Conservation (phyloP, 495 filamentous ascomycete genomes). For the Neurospora sp. region DNA sequence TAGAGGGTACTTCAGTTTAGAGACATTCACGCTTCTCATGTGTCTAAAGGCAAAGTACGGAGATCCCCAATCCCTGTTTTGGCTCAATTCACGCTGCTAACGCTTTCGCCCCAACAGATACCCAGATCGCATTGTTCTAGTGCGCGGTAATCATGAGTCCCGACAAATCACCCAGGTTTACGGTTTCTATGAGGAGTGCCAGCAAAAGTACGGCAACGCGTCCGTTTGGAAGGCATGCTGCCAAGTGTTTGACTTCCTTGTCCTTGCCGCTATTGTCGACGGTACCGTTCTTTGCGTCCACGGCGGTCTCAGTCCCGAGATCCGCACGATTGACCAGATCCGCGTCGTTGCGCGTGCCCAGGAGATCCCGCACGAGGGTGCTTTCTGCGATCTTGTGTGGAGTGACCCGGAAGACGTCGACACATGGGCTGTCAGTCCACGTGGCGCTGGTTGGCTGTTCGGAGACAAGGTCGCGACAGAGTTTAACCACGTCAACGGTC, state of each 20-base stretch:
- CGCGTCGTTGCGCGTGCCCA: constrained; percentile 95
- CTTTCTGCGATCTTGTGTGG: constrained; percentile 98
- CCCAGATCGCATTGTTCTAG: constrained; percentile 87
- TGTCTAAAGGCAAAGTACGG: constrained; percentile 88
- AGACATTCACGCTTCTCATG: constrained; percentile 91
- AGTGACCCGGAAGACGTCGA: constrained; percentile 97
- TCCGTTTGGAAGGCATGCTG: constrained; percentile 99
- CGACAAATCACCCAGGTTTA: constrained; percentile 98
- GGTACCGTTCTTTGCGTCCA: constrained; percentile 96
- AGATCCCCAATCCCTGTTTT: not conserved
- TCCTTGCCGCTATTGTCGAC: constrained; percentile 91
- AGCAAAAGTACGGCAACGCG: constrained; percentile 95
- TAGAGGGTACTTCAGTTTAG: constrained; percentile 92
- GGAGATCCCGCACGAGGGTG: constrained; percentile 96
- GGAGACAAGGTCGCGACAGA: constrained; percentile 96
- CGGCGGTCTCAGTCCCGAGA: constrained; percentile 92
- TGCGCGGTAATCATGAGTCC: constrained; percentile 96
- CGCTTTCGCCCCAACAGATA: constrained; percentile 46
- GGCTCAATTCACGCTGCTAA: constrained; percentile 11
- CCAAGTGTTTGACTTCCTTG: constrained; percentile 97
- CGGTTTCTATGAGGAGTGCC: constrained; percentile 97
- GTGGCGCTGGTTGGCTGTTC: constrained; percentile 95
- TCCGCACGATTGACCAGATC: constrained; percentile 90
- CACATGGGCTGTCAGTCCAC: constrained; percentile 91
- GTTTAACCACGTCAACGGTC: constrained; percentile 96